Percentiles rank a stretch among this genome's conserved stretches.
phyloP scores from a whole-genome alignment of 1,284 basidiomycete genomes.

The Somion occarium region DNA sequence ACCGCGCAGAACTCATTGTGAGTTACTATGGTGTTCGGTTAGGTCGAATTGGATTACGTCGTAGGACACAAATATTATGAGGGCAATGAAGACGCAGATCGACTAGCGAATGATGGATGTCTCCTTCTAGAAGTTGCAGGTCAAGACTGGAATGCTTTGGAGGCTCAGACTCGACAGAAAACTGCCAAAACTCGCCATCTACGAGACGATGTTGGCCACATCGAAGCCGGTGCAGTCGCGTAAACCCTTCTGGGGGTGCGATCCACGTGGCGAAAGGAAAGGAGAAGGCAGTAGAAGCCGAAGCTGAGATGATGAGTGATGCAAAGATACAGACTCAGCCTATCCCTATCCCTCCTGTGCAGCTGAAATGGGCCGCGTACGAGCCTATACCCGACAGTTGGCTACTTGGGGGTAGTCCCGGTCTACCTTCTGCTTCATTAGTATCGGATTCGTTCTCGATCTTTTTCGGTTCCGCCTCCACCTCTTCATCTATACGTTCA shows the following conservation, averaged over 20 bases:
- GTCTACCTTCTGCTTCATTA: too few relatives aligned
- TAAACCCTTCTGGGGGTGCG: background rate
- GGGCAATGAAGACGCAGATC: slow-evolving; percentile 80
- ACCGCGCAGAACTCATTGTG: slow-evolving; percentile 74
- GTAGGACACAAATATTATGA: slow-evolving; percentile 64
- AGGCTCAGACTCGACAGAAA: slow-evolving; percentile 24
- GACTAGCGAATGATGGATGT: slow-evolving; percentile 56
- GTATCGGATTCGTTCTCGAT: too few relatives aligned
- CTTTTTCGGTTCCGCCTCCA: too few relatives aligned
- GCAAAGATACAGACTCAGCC: background rate
- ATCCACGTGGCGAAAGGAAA: background rate
- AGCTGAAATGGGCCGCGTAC: too few relatives aligned
- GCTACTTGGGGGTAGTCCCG: too few relatives aligned
- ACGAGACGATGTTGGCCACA: too few relatives aligned
- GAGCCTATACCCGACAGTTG: too few relatives aligned
- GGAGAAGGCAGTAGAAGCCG: background rate
- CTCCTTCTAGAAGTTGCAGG: slow-evolving; percentile 36
- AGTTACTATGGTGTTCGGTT: slow-evolving; percentile 30
- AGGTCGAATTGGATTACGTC: slow-evolving; percentile 59
- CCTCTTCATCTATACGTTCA: too few relatives aligned
- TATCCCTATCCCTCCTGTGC: background rate
- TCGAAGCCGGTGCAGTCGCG: too few relatives aligned
- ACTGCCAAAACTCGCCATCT: slow-evolving; percentile 28
- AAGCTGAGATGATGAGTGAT: background rate
- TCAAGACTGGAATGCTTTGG: slow-evolving; percentile 39